Evolutionary conservation across 2,329 filamentous ascomycete species (phyloP), one percentile per base, ranked within the genome.

Genomic region (Fusarium equiseti): DNA sequence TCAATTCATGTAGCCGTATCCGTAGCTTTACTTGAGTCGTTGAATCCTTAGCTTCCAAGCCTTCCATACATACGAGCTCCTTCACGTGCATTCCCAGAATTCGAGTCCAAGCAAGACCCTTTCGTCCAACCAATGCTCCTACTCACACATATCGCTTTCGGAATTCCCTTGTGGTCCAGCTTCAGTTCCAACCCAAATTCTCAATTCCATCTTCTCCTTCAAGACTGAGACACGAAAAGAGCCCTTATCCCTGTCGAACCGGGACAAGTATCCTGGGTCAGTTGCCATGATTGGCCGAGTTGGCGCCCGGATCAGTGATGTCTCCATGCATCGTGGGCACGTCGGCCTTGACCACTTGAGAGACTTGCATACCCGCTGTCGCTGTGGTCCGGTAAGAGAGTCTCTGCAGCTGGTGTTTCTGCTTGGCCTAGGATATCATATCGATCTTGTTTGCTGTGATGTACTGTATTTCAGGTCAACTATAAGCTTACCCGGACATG

Each of bases 291-390:
- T 80, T 81, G 79, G 79, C 48, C 67, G 51, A 71, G 71, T 79
- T 79, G 78, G 76, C 79, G 79, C 79, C 78, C 71, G 68, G 65
- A 67, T 74, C 64, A 60, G 70, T 76, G 73, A 73, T 75, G 64
- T 64, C 67, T 58, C 70, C 73, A 71, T 72, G 66, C 71, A 70
- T 68, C 67, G 64, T 73, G 74, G 74, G 63, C 58, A 60, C 44
- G 54, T 64, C 56, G 57, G 64, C 50, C 46, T 62, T 54, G 73
- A 66, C 72, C 73, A 73, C 68, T 76, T 63, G 63, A 73, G 72
- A 75, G 70, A 75, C 71, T 70, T 72, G 73, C 74, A 73, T 76
- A 74, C 74, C 73, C 72, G 72, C 74, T 75, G 61, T 70, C 73
- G 43, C 63, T 42, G 35, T 40, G 50, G 50, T 42, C 50, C 65